These are phyloP conservation scores for Coelastrella sp. DNA, from an alignment of 139 green algal species.

Conservation along the genomic window DNA sequence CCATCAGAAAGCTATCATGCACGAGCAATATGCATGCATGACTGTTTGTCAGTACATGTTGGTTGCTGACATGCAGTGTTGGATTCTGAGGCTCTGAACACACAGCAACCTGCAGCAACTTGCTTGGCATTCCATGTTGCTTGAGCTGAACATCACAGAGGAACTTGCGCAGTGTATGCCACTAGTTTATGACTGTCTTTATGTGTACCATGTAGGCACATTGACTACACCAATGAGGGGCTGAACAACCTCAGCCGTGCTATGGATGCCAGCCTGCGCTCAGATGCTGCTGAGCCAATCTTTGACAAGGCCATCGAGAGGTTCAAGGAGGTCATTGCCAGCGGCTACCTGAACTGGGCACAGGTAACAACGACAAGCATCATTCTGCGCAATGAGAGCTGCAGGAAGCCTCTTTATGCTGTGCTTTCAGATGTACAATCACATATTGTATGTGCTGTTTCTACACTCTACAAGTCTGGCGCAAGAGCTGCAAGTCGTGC, in stretches of 20 bases:
- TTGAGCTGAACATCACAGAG: too few species aligned
- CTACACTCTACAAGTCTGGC: not conserved
- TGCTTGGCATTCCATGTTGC: too few species aligned
- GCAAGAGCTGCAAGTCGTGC: not conserved
- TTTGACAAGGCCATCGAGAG: constrained; percentile 85
- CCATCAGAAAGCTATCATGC: too few species aligned
- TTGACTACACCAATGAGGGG: constrained; percentile 83
- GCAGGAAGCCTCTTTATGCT: too few species aligned
- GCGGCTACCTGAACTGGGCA: not conserved
- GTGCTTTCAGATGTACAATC: too few species aligned
- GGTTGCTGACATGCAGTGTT: not conserved
- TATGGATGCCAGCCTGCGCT: constrained; percentile 71
- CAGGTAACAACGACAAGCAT: not conserved
- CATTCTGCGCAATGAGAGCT: too few species aligned
- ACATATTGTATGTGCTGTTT: not conserved
- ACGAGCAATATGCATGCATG: too few species aligned
- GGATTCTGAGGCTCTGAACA: too few species aligned
- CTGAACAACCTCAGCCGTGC: constrained; percentile 60
- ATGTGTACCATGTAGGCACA: constrained; percentile 57
- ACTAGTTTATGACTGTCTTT: too few species aligned
- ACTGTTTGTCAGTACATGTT: not conserved
- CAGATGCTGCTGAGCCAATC: constrained; percentile 74
- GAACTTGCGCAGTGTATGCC: too few species aligned
- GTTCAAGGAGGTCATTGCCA: constrained; percentile 78
- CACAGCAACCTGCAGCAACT: too few species aligned